Conservation (phyloP, 164 flowering plant genomes). For the Annona cherimola region DNA sequence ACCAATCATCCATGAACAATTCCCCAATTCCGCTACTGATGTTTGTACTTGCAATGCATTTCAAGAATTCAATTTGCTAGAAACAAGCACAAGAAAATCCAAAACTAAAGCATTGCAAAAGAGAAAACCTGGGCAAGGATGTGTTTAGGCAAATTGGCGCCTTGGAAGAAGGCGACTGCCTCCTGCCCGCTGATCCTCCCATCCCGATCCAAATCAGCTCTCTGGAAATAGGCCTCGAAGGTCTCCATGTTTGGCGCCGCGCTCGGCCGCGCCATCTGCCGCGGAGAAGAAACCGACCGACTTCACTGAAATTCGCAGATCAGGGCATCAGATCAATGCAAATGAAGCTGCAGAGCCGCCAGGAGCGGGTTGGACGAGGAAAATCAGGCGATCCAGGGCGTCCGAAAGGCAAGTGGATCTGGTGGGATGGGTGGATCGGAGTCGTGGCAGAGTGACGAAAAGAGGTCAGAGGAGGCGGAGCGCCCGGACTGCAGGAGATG, state of each 20-base stretch:
- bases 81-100: background rate
- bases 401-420: background rate
- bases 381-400: background rate
- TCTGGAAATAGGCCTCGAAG: slow-evolving; percentile 74
- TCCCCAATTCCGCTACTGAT: background rate
- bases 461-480: no score
- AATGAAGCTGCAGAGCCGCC: background rate
- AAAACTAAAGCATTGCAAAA: background rate
- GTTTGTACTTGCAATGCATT: background rate
- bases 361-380: background rate
- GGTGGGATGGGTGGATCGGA: no score
- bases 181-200: slow-evolving; percentile 93
- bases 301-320: slow-evolving; percentile 12
- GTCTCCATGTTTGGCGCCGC: slow-evolving; percentile 46
- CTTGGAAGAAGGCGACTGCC: slow-evolving; percentile 88
- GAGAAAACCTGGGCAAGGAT: slow-evolving; percentile 81
- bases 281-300: slow-evolving; percentile 1
- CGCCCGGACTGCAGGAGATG: no score
- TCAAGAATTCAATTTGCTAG: background rate
- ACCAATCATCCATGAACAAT: background rate
- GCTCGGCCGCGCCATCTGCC: slow-evolving; percentile 24
- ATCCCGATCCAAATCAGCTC: slow-evolving; percentile 93
- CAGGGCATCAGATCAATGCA: slow-evolving; percentile 4
- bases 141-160: slow-evolving; percentile 65
- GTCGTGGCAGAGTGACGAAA: no score